phyloP scores from a whole-genome alignment of 1,284 basidiomycete species.

The Lentinula novae-zelandiae region DNA sequence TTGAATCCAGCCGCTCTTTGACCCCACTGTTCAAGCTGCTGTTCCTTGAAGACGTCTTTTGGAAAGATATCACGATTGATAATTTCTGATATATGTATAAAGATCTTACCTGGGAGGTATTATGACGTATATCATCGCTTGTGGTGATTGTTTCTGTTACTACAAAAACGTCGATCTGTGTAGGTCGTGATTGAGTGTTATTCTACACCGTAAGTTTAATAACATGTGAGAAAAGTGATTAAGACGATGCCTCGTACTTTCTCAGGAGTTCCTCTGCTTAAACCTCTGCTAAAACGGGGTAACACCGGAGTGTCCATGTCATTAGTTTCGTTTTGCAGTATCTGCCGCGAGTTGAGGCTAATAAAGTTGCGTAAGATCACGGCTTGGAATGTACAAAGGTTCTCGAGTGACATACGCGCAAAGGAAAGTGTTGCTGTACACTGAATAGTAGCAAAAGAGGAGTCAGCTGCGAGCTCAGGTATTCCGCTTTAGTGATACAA shows the following conservation, averaged over 20 bases:
- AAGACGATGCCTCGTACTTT: background rate
- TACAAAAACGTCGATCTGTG: constrained; percentile 24
- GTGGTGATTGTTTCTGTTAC: constrained; percentile 26
- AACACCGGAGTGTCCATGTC: constrained; percentile 20
- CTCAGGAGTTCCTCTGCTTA: constrained; percentile 3
- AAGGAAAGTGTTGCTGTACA: constrained; percentile 30
- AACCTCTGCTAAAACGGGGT: constrained; percentile 14
- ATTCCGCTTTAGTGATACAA: constrained; percentile 2
- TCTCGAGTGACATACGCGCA: constrained; percentile 22
- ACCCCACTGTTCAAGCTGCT: background rate
- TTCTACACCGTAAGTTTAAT: background rate
- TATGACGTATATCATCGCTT: constrained; percentile 2
- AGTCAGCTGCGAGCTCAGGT: background rate
- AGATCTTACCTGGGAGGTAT: background rate
- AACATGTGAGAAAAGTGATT: background rate
- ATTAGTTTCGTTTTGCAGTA: constrained; percentile 19
- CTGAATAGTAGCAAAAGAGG: constrained; percentile 14
- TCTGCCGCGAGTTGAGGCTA: constrained; percentile 29
- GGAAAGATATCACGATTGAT: too few relatives aligned
- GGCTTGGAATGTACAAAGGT: background rate
- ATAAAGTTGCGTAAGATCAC: background rate
- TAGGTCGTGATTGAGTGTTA: constrained; percentile 15
- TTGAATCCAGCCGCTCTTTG: background rate
- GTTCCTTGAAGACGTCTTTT: background rate
- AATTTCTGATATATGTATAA: background rate